Percentiles rank a stretch among this genome's conserved stretches.
These are phyloP conservation scores for Lepidium campestre DNA, from an alignment of 441 rosid genomes.

Conservation along the genomic window DNA sequence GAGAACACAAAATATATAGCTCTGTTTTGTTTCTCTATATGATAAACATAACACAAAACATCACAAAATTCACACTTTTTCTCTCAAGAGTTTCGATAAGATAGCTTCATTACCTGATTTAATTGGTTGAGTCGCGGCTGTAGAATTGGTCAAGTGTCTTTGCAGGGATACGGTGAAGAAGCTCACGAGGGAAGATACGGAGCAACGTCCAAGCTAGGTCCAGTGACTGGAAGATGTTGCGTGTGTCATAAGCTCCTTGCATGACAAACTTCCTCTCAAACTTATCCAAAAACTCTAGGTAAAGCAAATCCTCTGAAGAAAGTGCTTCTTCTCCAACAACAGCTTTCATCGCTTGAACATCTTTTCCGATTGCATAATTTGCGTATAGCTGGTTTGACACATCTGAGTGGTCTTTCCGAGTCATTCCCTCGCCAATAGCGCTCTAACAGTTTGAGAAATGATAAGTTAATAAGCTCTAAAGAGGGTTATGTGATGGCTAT, in stretches of 20 bases:
- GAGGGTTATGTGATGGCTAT: background rate
- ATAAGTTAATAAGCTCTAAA: background rate
- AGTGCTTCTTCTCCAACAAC: conserved; percentile 99
- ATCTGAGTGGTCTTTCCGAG: conserved; percentile 95
- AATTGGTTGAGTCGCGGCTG: conserved; percentile 58
- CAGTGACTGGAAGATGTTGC: conserved; percentile 92
- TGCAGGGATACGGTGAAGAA: conserved; percentile 97
- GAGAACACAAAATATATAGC: background rate
- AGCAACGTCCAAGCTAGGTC: conserved; percentile 98
- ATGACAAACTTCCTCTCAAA: conserved; percentile 95
- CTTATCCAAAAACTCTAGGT: conserved; percentile 92
- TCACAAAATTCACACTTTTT: background rate
- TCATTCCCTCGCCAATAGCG: conserved; percentile 99
- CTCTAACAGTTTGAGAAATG: conserved; percentile 45
- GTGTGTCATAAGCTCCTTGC: conserved; percentile 97
- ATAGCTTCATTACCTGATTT: background rate
- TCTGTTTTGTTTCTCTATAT: background rate
- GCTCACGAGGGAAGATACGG: conserved; percentile 99
- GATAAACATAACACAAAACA: background rate
- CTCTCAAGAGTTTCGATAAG: conserved; percentile 9
- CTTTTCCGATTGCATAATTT: conserved; percentile 98
- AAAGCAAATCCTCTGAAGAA: conserved; percentile 97
- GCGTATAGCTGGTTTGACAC: conserved; percentile 99
- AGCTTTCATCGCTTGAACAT: conserved; percentile 99
- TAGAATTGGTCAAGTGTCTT: conserved; percentile 88